Evolutionary conservation across 1,284 basidiomycete species (phyloP).

Genomic region (Puccinia triticina): DNA sequence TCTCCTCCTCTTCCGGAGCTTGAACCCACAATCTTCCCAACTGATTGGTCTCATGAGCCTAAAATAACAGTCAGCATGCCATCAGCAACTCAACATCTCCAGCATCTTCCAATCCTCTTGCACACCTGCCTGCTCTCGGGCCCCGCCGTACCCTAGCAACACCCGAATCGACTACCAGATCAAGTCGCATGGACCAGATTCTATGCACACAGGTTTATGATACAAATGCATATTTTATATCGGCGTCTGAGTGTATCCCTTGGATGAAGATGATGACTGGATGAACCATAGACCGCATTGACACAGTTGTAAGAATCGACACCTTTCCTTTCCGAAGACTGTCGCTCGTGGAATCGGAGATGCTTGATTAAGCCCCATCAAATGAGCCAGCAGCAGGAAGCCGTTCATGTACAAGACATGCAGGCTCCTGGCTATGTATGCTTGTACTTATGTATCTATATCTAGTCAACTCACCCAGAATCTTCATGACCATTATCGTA

Average conservation of each 20-base stretch:
- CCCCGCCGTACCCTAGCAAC: slow-evolving; percentile 20
- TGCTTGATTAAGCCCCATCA: background rate
- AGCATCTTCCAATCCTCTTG: background rate
- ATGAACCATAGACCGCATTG: slow-evolving; percentile 1
- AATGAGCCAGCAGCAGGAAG: too few relatives aligned
- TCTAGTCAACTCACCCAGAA: too few relatives aligned
- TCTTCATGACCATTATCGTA: too few relatives aligned
- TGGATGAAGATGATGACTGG: background rate
- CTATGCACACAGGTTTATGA: background rate
- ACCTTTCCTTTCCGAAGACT: background rate
- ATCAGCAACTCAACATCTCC: slow-evolving; percentile 9
- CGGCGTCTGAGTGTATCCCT: slow-evolving; percentile 10
- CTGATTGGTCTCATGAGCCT: background rate
- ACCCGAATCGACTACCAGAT: slow-evolving; percentile 21
- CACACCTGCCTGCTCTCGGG: background rate
- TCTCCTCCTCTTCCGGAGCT: slow-evolving; percentile 26
- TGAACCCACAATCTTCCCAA: slow-evolving; percentile 8
- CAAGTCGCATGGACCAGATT: background rate
- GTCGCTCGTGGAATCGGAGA: background rate
- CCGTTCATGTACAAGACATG: too few relatives aligned
- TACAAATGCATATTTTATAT: background rate
- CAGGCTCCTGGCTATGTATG: too few relatives aligned
- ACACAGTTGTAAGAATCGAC: background rate
- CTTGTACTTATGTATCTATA: too few relatives aligned
- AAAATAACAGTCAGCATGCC: background rate